Base-by-base conservation (phyloP, 192 early-diverging fungal genomes). In the Anaeromyces robustus region DNA sequence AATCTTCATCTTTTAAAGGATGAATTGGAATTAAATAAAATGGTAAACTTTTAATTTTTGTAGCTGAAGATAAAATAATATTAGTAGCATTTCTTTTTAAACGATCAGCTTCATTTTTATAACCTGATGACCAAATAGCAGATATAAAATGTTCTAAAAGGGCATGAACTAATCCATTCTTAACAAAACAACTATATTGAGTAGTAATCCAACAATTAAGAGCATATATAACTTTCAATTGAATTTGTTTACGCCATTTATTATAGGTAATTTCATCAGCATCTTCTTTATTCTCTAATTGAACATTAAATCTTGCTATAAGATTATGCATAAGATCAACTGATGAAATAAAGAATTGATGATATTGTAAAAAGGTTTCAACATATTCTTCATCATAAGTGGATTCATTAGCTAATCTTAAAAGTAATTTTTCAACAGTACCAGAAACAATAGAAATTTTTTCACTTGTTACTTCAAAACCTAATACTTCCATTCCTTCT, bases 361-460 rank as follows among this genome's bases (percentile, higher is more conserved):
- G 91, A 11, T 82, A 88, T 19, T 88, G 82, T 29, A 94, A 43
- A 37, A 90, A 92, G 30, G 84, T 85, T 81, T 91, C 92, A 26
- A 93, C 86, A 85, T 90, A 94, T 77, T 94, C 93, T 26, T 81
- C 28, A 77, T 94, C 92, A 92, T 77, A 29, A 12, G 81, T 30
- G 78, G 37, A 30, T 29, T 90, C 90, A 77, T 93, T 89, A 5
- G 90, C 92, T 37, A 94, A 79, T 81, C 88, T 83, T 59, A 87
- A 82, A 78, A 94, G 85, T 32, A 94, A 78, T 32, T 91, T 92
- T 29, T 93, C 92, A 9, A 88, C 34, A 28, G 89, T 86, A n/a
- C 90, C 93, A 3, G 88, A 86, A 18, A 92, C 84, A 29, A 94
- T 86, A 31, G 88, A 88, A 30, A 91, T 59, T 68, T 87, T 85